A percentile compares a stretch with the other conserved stretches of the same genome.
These are phyloP conservation scores for Didymella glomerata DNA, from an alignment of 2,329 filamentous ascomycete genomes.

Conservation along the genomic window DNA sequence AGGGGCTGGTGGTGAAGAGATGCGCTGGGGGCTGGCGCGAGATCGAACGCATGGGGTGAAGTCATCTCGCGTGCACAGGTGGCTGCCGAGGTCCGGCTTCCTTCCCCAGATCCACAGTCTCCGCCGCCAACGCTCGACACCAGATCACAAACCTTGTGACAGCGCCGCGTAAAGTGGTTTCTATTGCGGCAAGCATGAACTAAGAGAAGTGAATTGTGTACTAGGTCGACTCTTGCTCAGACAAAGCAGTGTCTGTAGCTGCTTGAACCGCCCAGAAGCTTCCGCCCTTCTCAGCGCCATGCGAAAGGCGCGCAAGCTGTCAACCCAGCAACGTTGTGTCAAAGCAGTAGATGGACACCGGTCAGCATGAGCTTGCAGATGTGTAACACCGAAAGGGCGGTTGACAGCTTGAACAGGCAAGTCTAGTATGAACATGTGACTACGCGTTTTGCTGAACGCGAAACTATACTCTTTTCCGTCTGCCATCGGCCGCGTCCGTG, in stretches of 20 bases:
- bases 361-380: neutral
- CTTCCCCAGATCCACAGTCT: conserved; percentile 22
- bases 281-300: neutral
- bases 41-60: conserved; percentile 30
- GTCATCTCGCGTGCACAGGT: conserved; percentile 28
- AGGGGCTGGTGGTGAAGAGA: conserved; percentile 28
- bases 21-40: conserved; percentile 33
- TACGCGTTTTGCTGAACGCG: conserved; percentile 16
- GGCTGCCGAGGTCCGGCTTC: conserved; percentile 45
- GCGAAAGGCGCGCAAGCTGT: neutral
- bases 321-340: neutral
- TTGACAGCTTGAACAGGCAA: neutral
- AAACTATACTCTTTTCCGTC: conserved; percentile 16
- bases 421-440: conserved; percentile 10
- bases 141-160: conserved; percentile 9
- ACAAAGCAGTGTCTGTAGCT: neutral
- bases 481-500: conserved; percentile 4
- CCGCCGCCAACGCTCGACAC: conserved; percentile 8
- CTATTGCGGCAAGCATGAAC: too few relatives aligned
- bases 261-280: neutral
- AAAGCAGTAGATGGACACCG: neutral
- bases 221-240: neutral
- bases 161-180: neutral
- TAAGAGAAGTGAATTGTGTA: neutral
- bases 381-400: conserved; percentile 5